Evolutionary conservation across 129 eudicot species (phyloP).

Genomic region (sunflower (Helianthus annuus)): HanXRQr2.0-SUNRISE NC_035443.2:148902621-148903120

Average conservation of each 20-base stretch:
- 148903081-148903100: conserved; percentile 70
- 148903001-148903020: conserved; percentile 64
- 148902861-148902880: conserved; percentile 75
- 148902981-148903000: conserved; percentile 94
- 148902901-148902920: conserved; percentile 88
- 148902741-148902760: not conserved
- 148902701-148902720: conserved; percentile 97
- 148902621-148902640: not conserved
- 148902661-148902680: conserved; percentile 98
- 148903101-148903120: conserved; percentile 95
- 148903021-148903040: conserved; percentile 4
- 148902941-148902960: conserved; percentile 94
- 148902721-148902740: conserved; percentile 84
- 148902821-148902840: not conserved
- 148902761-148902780: conserved; percentile 8
- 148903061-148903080: conserved; percentile 5
- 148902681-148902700: conserved; percentile 97
- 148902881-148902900: conserved; percentile 76
- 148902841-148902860: conserved; percentile 1
- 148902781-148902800: not conserved
- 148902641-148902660: conserved; percentile 59
- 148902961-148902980: conserved; percentile 98
- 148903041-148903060: not conserved
- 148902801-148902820: not conserved
- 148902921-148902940: conserved; percentile 86